Percentiles rank a stretch among this genome's conserved stretches.
phyloP scores from a whole-genome alignment of 257 asterid genomes.

The Solanum sitiens region DNA sequence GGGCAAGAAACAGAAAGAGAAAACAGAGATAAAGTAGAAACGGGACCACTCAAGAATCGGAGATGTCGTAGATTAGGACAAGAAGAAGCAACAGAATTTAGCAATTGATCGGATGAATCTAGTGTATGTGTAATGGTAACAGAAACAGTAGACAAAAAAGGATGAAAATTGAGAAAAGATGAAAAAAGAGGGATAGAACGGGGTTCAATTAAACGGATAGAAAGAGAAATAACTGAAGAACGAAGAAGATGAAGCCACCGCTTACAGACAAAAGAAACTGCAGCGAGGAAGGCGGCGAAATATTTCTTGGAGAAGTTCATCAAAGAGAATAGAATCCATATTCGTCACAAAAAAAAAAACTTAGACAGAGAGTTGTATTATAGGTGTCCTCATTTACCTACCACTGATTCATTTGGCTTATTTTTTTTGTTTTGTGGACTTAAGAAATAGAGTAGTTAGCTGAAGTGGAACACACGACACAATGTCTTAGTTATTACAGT shows the following conservation, averaged over 20 bases:
- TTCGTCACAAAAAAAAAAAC: neutral
- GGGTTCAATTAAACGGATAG: constrained; percentile 27
- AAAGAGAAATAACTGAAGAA: constrained; percentile 50
- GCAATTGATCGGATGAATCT: constrained; percentile 16
- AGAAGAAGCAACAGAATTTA: constrained; percentile 27
- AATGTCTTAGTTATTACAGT: neutral
- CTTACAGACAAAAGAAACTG: constrained; percentile 50
- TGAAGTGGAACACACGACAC: neutral
- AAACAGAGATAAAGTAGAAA: constrained; percentile 24
- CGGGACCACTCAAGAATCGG: constrained; percentile 25
- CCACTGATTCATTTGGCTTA: neutral
- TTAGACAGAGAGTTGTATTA: too few relatives aligned
- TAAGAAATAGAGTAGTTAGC: neutral
- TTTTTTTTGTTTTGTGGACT: neutral
- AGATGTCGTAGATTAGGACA: constrained; percentile 51
- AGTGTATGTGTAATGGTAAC: constrained; percentile 3
- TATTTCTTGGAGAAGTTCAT: constrained; percentile 71
- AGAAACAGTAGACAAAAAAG: constrained; percentile 45
- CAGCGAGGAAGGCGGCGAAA: constrained; percentile 64
- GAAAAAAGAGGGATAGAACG: constrained; percentile 19
- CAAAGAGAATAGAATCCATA: constrained; percentile 67
- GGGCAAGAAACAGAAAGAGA: constrained; percentile 36
- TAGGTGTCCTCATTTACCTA: neutral
- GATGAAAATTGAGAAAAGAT: constrained; percentile 34
- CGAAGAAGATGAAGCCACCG: constrained; percentile 68